phyloP scores from a whole-genome alignment of 2,329 filamentous ascomycete genomes.

The Scedosporium aurantiacum region DNA sequence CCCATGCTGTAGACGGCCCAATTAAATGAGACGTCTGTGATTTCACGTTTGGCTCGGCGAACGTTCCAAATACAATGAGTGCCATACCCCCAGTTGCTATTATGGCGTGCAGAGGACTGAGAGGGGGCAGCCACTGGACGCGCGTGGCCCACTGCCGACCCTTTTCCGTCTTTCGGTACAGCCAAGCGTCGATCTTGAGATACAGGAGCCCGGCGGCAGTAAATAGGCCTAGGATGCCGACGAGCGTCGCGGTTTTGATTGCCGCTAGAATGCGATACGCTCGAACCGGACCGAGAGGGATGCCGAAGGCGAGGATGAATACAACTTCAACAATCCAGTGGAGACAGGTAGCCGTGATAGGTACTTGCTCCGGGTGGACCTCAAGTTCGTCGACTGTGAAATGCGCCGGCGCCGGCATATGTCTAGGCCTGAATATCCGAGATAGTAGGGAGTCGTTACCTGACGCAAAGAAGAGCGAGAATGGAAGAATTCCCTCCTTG shows the following conservation, averaged over 20 bases:
- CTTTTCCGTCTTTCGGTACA: background rate
- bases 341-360: slow-evolving; percentile 9
- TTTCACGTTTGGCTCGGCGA: background rate
- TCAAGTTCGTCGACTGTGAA: background rate
- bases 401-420: background rate
- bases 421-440: background rate
- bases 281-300: background rate
- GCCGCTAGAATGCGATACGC: background rate
- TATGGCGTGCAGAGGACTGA: background rate
- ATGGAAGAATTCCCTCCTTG: slow-evolving; percentile 44
- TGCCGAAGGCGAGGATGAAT: slow-evolving; percentile 6
- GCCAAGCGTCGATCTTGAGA: background rate
- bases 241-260: background rate
- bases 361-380: slow-evolving; percentile 8
- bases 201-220: slow-evolving; percentile 2
- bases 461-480: slow-evolving; percentile 32
- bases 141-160: background rate
- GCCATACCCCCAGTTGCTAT: background rate
- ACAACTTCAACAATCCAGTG: slow-evolving; percentile 8
- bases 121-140: background rate
- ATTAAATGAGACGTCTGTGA: background rate
- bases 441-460: background rate
- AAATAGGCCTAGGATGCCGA: background rate
- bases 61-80: background rate
- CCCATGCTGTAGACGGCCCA: background rate